phyloP scores from a whole-genome alignment of 1,284 basidiomycete species.

The Phaffia rhodozyma region DNA sequence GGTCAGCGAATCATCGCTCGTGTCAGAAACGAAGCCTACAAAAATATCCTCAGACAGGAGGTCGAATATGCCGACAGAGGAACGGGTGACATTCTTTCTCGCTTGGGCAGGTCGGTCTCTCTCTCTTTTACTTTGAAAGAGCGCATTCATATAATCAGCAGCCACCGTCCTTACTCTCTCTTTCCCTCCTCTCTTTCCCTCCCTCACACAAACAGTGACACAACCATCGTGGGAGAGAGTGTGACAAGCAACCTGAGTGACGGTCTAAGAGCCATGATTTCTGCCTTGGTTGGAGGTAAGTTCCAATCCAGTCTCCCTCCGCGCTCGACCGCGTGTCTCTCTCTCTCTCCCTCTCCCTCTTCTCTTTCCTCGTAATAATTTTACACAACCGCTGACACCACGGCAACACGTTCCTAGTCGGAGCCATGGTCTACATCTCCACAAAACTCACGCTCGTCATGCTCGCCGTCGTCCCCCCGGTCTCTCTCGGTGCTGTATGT shows the following conservation, averaged over 20 bases:
- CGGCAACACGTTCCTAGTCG: too few species aligned
- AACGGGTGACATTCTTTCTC: constrained; percentile 85
- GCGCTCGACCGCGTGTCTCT: too few species aligned
- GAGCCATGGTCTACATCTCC: constrained; percentile 93
- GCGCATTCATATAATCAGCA: too few species aligned
- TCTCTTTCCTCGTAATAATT: background rate
- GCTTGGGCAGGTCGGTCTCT: too few species aligned
- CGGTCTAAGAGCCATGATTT: constrained; percentile 73
- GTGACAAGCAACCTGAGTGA: constrained; percentile 87
- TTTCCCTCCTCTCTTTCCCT: too few species aligned
- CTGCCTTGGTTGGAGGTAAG: constrained; percentile 75
- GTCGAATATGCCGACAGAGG: constrained; percentile 85
- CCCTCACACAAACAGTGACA: too few species aligned
- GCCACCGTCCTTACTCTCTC: too few species aligned
- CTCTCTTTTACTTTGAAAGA: too few species aligned
- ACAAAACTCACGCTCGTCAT: constrained; percentile 81
- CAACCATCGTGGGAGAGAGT: constrained; percentile 87
- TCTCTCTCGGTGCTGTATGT: constrained; percentile 82
- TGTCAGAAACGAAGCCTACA: constrained; percentile 63
- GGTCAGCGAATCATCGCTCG: constrained; percentile 88
- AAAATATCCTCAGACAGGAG: constrained; percentile 71
- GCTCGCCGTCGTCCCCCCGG: constrained; percentile 87
- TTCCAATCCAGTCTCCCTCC: constrained; percentile 20
- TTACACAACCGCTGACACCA: too few species aligned
- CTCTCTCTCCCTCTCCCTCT: constrained; percentile 11